Evolutionary conservation across 441 rosid species (phyloP).

Genomic region (Jatropha multifida): DNA sequence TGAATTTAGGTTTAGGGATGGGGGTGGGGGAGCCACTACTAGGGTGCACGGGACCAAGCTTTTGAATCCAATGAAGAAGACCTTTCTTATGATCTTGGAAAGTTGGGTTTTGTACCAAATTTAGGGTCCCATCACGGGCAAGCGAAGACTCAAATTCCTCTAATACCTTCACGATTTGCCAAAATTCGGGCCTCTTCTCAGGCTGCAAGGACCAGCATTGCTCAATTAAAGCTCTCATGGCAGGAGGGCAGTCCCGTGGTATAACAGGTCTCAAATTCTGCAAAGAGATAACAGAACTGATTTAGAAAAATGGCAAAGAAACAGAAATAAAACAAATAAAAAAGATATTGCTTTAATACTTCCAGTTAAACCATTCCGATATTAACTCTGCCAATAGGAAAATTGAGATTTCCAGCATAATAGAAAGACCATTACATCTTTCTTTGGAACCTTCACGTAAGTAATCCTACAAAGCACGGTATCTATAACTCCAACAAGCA

Average conservation of each 20-base stretch:
- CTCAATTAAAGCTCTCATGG: slow-evolving; percentile 83
- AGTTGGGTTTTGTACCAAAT: slow-evolving; percentile 37
- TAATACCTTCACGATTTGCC: slow-evolving; percentile 86
- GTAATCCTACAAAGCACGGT: background rate
- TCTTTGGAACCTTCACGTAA: background rate
- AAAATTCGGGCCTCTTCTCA: slow-evolving; percentile 91
- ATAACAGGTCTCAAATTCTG: slow-evolving; percentile 86
- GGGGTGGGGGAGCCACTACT: slow-evolving; percentile 30
- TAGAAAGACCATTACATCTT: too few species aligned
- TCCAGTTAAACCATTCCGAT: background rate
- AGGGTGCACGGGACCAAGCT: slow-evolving; percentile 66
- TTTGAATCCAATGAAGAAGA: slow-evolving; percentile 79
- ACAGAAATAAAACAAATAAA: background rate
- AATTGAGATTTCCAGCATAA: background rate
- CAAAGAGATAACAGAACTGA: slow-evolving; percentile 13
- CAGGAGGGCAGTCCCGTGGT: slow-evolving; percentile 63
- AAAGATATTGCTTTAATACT: background rate
- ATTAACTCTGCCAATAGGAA: background rate
- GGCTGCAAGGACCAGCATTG: slow-evolving; percentile 90
- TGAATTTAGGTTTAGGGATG: slow-evolving; percentile 65
- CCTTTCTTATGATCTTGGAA: slow-evolving; percentile 82
- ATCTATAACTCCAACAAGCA: background rate
- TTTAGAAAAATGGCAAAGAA: background rate
- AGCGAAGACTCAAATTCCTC: slow-evolving; percentile 71
- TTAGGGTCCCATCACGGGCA: slow-evolving; percentile 65